A percentile compares a stretch with the other conserved stretches of the same genome.
Evolutionary conservation across 2,329 filamentous ascomycete genomes (phyloP).

Genomic region (Delphinella strobiligena): DNA sequence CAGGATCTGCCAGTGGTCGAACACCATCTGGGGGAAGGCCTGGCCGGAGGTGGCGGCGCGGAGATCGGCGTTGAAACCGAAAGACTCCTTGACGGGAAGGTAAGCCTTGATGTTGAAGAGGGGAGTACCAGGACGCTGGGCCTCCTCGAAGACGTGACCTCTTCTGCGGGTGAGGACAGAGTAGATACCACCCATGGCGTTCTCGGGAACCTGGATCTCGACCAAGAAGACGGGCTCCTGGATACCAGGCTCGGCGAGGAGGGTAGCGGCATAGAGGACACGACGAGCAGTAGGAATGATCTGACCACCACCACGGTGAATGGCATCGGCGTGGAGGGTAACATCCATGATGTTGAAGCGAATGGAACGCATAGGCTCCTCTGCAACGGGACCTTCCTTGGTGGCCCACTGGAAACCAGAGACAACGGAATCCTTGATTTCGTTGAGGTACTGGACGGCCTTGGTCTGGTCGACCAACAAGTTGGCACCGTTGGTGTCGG

Average conservation of each 20-base stretch:
- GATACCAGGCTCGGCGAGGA: constrained; percentile 82
- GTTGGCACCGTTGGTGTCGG: constrained; percentile 95
- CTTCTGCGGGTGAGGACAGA: constrained; percentile 93
- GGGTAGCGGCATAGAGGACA: constrained; percentile 86
- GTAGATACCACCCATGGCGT: constrained; percentile 99
- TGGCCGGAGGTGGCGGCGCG: constrained; percentile 87
- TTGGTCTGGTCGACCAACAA: constrained; percentile 99
- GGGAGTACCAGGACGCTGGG: constrained; percentile 96
- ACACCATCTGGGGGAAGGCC: constrained; percentile 97
- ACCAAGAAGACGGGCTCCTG: constrained; percentile 97
- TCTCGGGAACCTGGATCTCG: constrained; percentile 97
- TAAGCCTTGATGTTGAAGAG: constrained; percentile 99
- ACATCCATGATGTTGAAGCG: constrained; percentile 99
- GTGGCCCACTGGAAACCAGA: constrained; percentile 99
- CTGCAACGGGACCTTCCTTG: constrained; percentile 90
- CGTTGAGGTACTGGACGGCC: constrained; percentile 98
- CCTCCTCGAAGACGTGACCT: constrained; percentile 98
- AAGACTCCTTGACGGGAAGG: constrained; percentile 91
- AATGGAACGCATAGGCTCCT: constrained; percentile 94
- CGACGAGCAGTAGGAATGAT: constrained; percentile 96
- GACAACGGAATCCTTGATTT: constrained; percentile 99
- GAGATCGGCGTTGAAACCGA: constrained; percentile 98
- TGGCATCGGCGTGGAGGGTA: constrained; percentile 97
- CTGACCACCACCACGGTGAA: constrained; percentile 98
- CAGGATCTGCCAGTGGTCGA: constrained; percentile 97